Conservation (phyloP, 768 basidiomycete genomes). For the Tulasnella sp. region DNA sequence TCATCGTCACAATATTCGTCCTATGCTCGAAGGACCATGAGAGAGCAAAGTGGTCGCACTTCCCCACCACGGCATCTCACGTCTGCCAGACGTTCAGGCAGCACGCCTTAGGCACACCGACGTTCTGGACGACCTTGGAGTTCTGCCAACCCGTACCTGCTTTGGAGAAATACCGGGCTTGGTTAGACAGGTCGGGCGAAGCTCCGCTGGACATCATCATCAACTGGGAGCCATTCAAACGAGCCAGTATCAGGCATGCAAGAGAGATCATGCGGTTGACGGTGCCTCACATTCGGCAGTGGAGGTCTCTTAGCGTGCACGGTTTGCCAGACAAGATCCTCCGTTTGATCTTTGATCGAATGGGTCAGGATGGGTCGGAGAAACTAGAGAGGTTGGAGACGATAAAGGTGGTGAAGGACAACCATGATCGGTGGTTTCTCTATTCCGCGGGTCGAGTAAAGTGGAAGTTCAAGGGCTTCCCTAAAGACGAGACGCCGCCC, state of each 20-base stretch:
- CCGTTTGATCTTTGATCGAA: constrained; percentile 62
- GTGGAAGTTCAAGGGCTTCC: background rate
- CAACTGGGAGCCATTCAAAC: background rate
- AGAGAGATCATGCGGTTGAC: background rate
- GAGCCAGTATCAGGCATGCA: background rate
- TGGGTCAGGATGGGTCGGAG: constrained; percentile 59
- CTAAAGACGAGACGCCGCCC: background rate
- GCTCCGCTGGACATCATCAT: background rate
- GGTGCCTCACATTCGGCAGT: background rate
- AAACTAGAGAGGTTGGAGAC: constrained; percentile 62
- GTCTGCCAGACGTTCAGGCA: background rate
- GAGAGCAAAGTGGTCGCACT: background rate
- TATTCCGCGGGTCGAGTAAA: background rate
- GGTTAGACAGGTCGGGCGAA: background rate
- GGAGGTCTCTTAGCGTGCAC: constrained; percentile 46
- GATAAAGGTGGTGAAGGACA: constrained; percentile 54
- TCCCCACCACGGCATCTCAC: background rate
- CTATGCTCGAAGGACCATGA: background rate
- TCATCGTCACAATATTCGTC: background rate
- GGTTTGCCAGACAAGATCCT: constrained; percentile 34
- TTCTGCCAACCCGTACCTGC: background rate
- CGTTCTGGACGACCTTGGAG: background rate
- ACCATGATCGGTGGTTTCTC: constrained; percentile 46
- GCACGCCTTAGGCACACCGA: constrained; percentile 44
- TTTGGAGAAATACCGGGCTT: background rate